phyloP scores from a whole-genome alignment of 2,329 filamentous ascomycete species.

The Alternaria arborescens region DNA sequence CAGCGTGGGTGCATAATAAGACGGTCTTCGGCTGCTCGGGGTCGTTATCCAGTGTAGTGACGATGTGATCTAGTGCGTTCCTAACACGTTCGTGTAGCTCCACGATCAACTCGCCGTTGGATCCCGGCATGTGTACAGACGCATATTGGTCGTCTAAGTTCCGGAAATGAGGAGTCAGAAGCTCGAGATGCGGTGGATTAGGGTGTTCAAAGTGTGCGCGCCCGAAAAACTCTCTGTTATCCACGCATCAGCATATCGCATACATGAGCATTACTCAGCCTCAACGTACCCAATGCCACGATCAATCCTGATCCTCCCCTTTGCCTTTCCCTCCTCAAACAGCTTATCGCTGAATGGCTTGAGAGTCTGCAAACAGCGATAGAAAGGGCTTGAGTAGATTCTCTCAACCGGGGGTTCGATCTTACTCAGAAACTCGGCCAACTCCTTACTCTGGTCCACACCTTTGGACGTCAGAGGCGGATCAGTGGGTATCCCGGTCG shows the following conservation, averaged over 20 bases:
- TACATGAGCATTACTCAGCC: neutral
- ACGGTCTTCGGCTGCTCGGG: constrained; percentile 72
- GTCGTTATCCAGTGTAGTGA: constrained; percentile 73
- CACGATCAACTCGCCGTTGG: constrained; percentile 79
- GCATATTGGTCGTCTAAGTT: constrained; percentile 65
- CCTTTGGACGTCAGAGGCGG: constrained; percentile 88
- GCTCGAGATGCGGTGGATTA: constrained; percentile 70
- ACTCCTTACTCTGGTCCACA: constrained; percentile 80
- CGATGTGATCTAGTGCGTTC: constrained; percentile 72
- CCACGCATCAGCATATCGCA: neutral
- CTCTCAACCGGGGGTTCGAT: constrained; percentile 73
- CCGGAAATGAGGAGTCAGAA: constrained; percentile 74
- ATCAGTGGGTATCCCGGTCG: constrained; percentile 88
- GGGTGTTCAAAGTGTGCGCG: constrained; percentile 86
- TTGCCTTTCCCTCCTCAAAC: constrained; percentile 39
- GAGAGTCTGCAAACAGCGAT: constrained; percentile 51
- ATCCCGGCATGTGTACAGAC: constrained; percentile 72
- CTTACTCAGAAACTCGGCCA: constrained; percentile 70
- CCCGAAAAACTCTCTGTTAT: constrained; percentile 81
- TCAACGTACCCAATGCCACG: constrained; percentile 60
- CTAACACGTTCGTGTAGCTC: constrained; percentile 84
- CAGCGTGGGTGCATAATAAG: constrained; percentile 88
- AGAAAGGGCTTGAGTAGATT: constrained; percentile 70
- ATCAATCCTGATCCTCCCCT: constrained; percentile 60
- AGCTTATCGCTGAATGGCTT: constrained; percentile 49